phyloP scores from a whole-genome alignment of 768 basidiomycete species.

The Pleurotus giganteus region DNA sequence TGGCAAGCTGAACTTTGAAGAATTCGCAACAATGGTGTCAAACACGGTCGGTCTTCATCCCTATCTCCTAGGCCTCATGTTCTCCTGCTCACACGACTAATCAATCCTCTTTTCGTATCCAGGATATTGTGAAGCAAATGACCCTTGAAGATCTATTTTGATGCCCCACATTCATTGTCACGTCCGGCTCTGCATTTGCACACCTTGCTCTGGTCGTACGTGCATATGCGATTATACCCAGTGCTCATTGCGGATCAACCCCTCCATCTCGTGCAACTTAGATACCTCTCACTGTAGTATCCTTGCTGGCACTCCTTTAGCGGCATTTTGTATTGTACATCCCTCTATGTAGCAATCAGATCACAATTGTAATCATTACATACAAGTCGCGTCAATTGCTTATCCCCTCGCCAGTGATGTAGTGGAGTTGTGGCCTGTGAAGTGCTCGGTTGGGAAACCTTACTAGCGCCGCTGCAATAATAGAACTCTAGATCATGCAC shows the following conservation, averaged over 20 bases:
- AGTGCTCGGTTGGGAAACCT: background rate
- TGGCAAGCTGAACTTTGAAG: constrained; percentile 95
- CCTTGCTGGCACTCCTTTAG: background rate
- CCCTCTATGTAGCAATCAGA: constrained; percentile 3
- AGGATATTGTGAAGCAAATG: constrained; percentile 99
- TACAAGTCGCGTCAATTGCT: background rate
- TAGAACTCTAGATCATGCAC: background rate
- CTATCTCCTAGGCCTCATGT: background rate
- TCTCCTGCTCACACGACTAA: constrained; percentile 12
- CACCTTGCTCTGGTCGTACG: constrained; percentile 12
- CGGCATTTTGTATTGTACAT: background rate
- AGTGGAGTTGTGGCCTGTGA: background rate
- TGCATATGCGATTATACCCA: background rate
- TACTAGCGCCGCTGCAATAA: background rate
- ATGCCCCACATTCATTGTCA: constrained; percentile 14
- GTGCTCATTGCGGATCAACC: background rate
- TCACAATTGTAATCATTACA: constrained; percentile 4
- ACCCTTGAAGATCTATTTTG: constrained; percentile 92
- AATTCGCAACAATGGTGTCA: constrained; percentile 95
- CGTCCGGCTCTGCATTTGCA: constrained; percentile 10
- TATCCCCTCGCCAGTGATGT: background rate
- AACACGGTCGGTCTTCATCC: constrained; percentile 70
- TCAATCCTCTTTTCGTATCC: background rate
- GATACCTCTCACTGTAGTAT: constrained; percentile 1
- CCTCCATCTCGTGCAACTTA: background rate